These are phyloP conservation scores for Papiliotrema nemorosa DNA, from an alignment of 1,284 basidiomycete genomes.

Conservation along the genomic window DNA sequence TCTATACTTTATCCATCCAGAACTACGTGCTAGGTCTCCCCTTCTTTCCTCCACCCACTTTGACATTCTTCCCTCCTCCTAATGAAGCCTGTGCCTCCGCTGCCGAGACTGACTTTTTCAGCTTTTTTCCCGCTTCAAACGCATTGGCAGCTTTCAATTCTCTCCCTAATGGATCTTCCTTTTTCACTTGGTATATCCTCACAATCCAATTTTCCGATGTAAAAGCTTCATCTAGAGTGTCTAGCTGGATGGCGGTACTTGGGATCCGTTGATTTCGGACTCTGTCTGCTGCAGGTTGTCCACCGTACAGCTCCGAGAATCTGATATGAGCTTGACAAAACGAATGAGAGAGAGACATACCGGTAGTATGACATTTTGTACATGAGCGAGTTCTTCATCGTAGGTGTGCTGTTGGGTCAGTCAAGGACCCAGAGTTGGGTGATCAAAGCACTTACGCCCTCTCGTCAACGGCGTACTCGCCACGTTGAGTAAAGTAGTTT, in stretches of 20 bases:
- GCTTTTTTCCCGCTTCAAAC: slow-evolving; percentile 81
- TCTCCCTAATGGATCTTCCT: slow-evolving; percentile 85
- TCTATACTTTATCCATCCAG: no score
- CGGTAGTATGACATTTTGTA: slow-evolving; percentile 98
- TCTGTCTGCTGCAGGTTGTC: slow-evolving; percentile 68
- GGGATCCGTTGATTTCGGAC: slow-evolving; percentile 80
- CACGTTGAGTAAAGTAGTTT: slow-evolving; percentile 88
- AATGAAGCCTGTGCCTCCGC: no score
- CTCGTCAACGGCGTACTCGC: slow-evolving; percentile 92
- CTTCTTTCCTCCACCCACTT: no score
- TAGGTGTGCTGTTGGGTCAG: slow-evolving; percentile 52
- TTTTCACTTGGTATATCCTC: slow-evolving; percentile 94
- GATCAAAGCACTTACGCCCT: slow-evolving; percentile 58
- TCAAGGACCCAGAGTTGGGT: no score
- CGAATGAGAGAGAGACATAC: slow-evolving; percentile 51
- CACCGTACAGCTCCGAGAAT: slow-evolving; percentile 82
- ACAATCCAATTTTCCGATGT: slow-evolving; percentile 98
- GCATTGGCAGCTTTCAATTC: slow-evolving; percentile 80
- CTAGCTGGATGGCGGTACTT: slow-evolving; percentile 69
- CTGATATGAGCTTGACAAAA: slow-evolving; percentile 46
- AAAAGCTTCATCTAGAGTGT: slow-evolving; percentile 91
- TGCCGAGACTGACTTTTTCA: slow-evolving; percentile 54
- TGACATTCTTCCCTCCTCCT: no score
- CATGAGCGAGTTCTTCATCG: slow-evolving; percentile 98
- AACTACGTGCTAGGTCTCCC: no score